These are phyloP conservation scores for Eucalyptus lansdowneana DNA, from an alignment of 345 rosid genomes.

Conservation along the genomic window DNA sequence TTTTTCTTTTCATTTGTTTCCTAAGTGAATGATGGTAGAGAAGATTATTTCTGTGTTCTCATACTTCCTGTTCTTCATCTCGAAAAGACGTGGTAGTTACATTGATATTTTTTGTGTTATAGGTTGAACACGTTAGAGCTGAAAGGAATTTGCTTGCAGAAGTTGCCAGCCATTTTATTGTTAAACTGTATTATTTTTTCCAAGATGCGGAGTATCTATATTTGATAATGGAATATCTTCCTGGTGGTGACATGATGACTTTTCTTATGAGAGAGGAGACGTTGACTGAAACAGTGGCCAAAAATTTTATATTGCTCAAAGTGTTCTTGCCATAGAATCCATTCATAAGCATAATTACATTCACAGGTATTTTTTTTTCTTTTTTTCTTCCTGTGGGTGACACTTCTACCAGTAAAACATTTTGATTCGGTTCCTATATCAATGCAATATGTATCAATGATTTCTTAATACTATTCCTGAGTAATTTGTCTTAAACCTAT, in stretches of 20 bases:
- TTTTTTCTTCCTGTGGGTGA: no score
- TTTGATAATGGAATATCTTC: constrained; percentile 86
- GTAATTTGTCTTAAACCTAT: no score
- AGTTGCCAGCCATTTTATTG: constrained; percentile 83
- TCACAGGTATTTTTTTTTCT: no score
- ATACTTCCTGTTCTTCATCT: not conserved
- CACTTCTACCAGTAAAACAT: no score
- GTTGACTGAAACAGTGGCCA: constrained; percentile 84
- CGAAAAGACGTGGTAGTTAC: not conserved
- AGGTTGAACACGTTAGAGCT: constrained; percentile 94
- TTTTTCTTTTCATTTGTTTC: not conserved
- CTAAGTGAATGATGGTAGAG: not conserved
- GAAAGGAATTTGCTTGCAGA: constrained; percentile 97
- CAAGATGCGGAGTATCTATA: constrained; percentile 80
- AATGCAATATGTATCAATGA: no score
- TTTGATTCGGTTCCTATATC: no score
- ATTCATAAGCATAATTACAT: no score
- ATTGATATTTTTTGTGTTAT: not conserved
- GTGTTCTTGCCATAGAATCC: no score
- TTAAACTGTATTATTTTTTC: constrained; percentile 84
- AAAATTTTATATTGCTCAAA: not conserved
- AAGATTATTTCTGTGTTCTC: not conserved
- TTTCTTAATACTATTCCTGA: no score
- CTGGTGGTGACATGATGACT: constrained; percentile 96
- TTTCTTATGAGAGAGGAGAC: constrained; percentile 91